Base-by-base conservation (phyloP, 352 stramenopile species). In the Globisporangium cederbergense region DNA sequence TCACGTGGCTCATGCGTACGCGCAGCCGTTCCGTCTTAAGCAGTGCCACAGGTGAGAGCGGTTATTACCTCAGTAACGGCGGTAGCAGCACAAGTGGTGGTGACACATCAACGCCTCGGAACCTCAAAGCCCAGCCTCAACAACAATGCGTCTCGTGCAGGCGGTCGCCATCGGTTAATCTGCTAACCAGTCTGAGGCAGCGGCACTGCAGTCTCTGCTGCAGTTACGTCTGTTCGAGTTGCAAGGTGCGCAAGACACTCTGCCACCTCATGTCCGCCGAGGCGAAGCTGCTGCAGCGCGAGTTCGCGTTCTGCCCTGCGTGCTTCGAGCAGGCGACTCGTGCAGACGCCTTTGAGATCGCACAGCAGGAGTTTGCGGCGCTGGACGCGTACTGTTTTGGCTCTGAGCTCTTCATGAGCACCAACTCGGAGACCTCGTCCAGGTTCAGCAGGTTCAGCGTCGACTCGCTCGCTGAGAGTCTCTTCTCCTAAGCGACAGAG, bases 1-100 rank as follows among this genome's bases (percentile, higher is more conserved):
- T 69, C 56, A 30, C 20, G 56, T 65, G 64, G 64, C 49, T 46
- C 8, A n/a, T 69, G 38, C 47, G 54, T 28, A 40, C 32, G 20
- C 25, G 30, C 25, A 42, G 25, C 57, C 20, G 57, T 4, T 20
- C 28, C 14, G 16, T 57, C 51, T 43, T 8, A 28, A 43, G 51
- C 18, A 8, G 25, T 28, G 25, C 25, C 7, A 22, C 16, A 49
- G 51, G 51, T 18, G 51, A 43, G 28, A 57, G 51, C 51, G 51
- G 30, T 18, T 36, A 51, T 18, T 25, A 51, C 16, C 42, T 49
- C 43, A 54, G 43, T 10, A n/a, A 22, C 3, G 10, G 11, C 18
- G 40, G 40, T 8, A 54, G n/a, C 30, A 45, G 6, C 14, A 42
- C 36, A 14, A 13, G 22, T 18, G n/a, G 34, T 49, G 20, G 8